A percentile compares a stretch with the other conserved stretches of the same genome.
Conservation (phyloP, 192 early-diverging fungal species). For the Coemansia sp. region DNA sequence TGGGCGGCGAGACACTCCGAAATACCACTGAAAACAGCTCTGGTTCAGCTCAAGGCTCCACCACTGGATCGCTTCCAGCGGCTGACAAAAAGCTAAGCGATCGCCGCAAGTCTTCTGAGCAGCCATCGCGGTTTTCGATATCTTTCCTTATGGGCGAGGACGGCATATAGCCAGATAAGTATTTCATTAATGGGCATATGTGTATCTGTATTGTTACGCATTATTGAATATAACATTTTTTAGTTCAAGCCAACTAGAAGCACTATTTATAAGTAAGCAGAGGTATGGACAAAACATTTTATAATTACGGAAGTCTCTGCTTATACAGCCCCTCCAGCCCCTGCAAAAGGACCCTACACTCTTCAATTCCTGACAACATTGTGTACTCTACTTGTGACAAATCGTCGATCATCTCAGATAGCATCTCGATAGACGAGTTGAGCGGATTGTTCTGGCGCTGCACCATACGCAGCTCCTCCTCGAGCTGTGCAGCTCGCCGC, state of each 20-base stretch:
- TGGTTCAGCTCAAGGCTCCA: slow-evolving; percentile 12
- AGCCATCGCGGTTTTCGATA: slow-evolving; percentile 22
- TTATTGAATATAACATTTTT: too few relatives aligned
- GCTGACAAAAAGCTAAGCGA: background rate
- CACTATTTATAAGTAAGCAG: too few relatives aligned
- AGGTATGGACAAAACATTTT: background rate
- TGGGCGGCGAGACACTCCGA: background rate
- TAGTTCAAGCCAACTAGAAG: background rate
- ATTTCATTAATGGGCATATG: background rate
- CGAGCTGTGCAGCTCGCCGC: slow-evolving; percentile 26
- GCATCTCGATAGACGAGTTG: slow-evolving; percentile 30
- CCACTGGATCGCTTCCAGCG: background rate
- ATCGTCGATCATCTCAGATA: slow-evolving; percentile 40
- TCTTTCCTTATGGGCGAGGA: slow-evolving; percentile 29
- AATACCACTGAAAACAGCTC: slow-evolving; percentile 15
- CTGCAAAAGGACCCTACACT: slow-evolving; percentile 37
- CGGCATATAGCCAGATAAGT: background rate
- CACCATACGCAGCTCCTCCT: slow-evolving; percentile 24
- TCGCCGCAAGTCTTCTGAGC: background rate
- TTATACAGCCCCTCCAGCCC: slow-evolving; percentile 29
- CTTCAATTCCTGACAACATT: slow-evolving; percentile 44
- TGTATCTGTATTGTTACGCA: background rate
- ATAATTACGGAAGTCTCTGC: background rate
- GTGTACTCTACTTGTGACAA: slow-evolving; percentile 39
- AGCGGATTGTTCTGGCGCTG: slow-evolving; percentile 40